Percentiles rank a stretch among this genome's conserved stretches.
phyloP scores from a whole-genome alignment of 495 filamentous ascomycete genomes.

The Penicillium psychrofluorescens region DNA sequence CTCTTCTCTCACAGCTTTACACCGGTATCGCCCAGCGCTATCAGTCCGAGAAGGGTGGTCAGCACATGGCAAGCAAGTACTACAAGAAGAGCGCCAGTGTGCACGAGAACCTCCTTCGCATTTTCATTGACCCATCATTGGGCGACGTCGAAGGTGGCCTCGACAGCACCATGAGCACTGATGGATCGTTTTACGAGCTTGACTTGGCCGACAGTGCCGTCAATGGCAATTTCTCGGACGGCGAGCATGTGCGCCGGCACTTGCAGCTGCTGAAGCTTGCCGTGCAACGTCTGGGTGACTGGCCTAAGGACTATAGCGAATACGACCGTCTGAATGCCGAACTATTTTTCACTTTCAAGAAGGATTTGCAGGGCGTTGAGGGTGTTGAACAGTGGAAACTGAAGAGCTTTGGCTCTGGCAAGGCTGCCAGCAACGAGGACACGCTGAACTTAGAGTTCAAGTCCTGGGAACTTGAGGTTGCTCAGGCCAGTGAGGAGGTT shows the following conservation, averaged over 20 bases:
- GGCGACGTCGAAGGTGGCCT: slow-evolving; percentile 20
- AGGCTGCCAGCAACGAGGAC: slow-evolving; percentile 3
- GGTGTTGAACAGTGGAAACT: slow-evolving; percentile 33
- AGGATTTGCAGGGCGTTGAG: slow-evolving; percentile 23
- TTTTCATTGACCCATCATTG: slow-evolving; percentile 24
- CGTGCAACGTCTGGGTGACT: slow-evolving; percentile 31
- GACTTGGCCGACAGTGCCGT: slow-evolving; percentile 5
- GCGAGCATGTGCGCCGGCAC: slow-evolving; percentile 29
- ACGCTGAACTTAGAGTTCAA: neutral
- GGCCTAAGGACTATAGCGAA: slow-evolving; percentile 33
- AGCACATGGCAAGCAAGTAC: slow-evolving; percentile 30
- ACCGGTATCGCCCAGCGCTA: slow-evolving; percentile 19
- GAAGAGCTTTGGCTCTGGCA: slow-evolving; percentile 28
- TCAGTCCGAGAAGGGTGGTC: slow-evolving; percentile 22
- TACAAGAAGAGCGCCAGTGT: slow-evolving; percentile 30
- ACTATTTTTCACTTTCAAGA: slow-evolving; percentile 10
- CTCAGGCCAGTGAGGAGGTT: neutral
- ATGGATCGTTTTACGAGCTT: slow-evolving; percentile 1
- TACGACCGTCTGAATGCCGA: slow-evolving; percentile 12
- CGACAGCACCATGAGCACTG: slow-evolving; percentile 14
- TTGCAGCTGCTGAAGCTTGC: slow-evolving; percentile 30
- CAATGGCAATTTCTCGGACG: slow-evolving; percentile 9
- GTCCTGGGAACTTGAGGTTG: neutral
- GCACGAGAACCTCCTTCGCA: slow-evolving; percentile 31
- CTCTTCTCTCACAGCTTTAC: neutral